Conservation (phyloP, 805 yeast species). For the Vanderwaltozyma polyspora region DNA sequence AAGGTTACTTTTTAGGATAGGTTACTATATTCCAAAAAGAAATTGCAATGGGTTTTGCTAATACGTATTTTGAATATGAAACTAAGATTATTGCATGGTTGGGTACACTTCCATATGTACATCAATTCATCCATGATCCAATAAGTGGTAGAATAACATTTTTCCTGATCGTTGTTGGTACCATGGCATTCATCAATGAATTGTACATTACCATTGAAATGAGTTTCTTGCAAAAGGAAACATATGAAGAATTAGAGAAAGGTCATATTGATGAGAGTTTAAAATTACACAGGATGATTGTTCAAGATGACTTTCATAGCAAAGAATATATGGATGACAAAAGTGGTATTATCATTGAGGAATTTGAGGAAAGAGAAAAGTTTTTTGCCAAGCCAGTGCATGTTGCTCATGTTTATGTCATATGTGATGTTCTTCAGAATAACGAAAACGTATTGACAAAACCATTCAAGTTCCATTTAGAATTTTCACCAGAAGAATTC, state of each 20-base stretch:
- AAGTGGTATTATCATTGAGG: slow-evolving; percentile 25
- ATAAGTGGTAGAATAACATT: slow-evolving; percentile 27
- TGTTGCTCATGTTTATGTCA: slow-evolving; percentile 60
- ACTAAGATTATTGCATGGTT: slow-evolving; percentile 9
- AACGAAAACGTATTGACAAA: slow-evolving; percentile 15
- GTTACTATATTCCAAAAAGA: no score
- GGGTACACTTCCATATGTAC: slow-evolving; percentile 10
- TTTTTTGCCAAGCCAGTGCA: slow-evolving; percentile 67
- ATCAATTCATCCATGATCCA: slow-evolving; percentile 18
- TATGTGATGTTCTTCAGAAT: slow-evolving; percentile 32
- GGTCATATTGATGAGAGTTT: slow-evolving; percentile 23
- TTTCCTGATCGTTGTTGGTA: slow-evolving; percentile 22
- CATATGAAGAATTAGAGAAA: slow-evolving; percentile 23
- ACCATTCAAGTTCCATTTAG: slow-evolving; percentile 53
- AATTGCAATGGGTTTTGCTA: neutral
- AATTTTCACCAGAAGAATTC: slow-evolving; percentile 74
- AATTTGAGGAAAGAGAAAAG: slow-evolving; percentile 41
- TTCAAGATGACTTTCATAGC: slow-evolving; percentile 25
- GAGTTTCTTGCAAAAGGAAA: slow-evolving; percentile 24
- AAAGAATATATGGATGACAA: slow-evolving; percentile 24
- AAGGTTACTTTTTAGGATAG: neutral
- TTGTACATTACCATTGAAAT: slow-evolving; percentile 26
- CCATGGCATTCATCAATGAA: slow-evolving; percentile 26
- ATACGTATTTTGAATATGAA: slow-evolving; percentile 16
- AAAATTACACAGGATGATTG: slow-evolving; percentile 21